Evolutionary conservation across 176 grass and related monocot species (phyloP).

Genomic region (Rhipidocladum racemiflorum): DNA sequence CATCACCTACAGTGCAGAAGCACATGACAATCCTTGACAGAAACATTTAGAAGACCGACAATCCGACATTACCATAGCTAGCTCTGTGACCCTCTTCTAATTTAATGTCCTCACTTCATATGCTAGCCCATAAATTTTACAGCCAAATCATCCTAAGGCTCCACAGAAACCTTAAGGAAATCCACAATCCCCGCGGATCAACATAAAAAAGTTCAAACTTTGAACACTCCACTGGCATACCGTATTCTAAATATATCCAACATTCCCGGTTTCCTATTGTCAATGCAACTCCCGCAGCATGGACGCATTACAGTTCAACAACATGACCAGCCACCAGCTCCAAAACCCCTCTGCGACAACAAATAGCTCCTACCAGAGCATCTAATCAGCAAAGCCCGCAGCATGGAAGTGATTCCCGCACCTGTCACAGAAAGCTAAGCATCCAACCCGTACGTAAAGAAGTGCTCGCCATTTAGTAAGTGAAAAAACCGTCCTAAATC

Average conservation of each 20-base stretch:
- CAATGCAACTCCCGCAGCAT: not conserved
- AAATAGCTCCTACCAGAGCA: not conserved
- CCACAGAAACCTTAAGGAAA: not conserved
- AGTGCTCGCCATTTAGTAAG: not conserved
- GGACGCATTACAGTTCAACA: not conserved
- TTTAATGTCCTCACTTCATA: not conserved
- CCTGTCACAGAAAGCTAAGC: not conserved
- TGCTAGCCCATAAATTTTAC: constrained; percentile 15
- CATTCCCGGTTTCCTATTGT: not conserved
- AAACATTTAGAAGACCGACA: not conserved
- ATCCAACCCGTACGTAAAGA: not conserved
- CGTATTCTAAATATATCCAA: not conserved
- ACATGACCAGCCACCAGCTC: not conserved
- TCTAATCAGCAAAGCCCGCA: not conserved
- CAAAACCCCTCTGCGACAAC: not conserved
- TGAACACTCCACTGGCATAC: not conserved
- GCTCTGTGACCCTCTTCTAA: not conserved
- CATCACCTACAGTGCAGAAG: constrained; percentile 13
- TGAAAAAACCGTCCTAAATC: constrained; percentile 1
- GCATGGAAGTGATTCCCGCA: not conserved
- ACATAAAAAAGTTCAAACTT: constrained; percentile 2
- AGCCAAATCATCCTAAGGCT: not conserved
- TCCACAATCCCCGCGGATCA: not conserved
- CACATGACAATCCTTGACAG: not conserved
- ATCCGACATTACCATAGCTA: not conserved